Percentiles rank a stretch among this genome's conserved stretches.
Conservation (phyloP, 768 basidiomycete genomes). For the Podaxis sp. region DNA sequence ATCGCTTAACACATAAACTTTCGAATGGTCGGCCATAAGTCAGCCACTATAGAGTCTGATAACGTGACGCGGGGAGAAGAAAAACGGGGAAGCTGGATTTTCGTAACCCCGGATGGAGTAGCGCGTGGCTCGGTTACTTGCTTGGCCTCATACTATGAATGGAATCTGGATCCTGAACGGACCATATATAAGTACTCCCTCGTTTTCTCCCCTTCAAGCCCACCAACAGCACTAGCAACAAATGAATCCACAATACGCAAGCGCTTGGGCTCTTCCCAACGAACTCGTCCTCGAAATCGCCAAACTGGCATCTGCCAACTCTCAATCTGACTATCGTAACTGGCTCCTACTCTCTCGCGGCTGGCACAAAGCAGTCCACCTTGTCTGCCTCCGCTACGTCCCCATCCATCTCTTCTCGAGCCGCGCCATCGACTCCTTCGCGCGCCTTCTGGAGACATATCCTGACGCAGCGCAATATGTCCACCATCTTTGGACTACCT, state of each 20-base stretch:
- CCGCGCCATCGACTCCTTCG: conserved; percentile 3
- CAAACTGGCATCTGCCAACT: conserved; percentile 5
- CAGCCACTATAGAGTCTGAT: not conserved
- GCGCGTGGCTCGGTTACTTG: conserved; percentile 6
- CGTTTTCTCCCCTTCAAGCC: too few relatives aligned
- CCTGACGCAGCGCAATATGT: not conserved
- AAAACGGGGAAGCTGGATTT: conserved; percentile 1
- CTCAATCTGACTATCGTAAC: conserved; percentile 9
- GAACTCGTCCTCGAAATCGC: conserved; percentile 15
- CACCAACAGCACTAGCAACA: not conserved
- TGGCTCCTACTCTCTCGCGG: conserved; percentile 11
- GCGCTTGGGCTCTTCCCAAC: conserved; percentile 14
- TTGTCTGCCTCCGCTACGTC: conserved; percentile 12
- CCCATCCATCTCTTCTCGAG: conserved; percentile 13
- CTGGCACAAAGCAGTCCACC: conserved; percentile 4
- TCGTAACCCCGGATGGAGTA: conserved; percentile 4
- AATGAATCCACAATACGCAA: not conserved
- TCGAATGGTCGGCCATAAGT: not conserved
- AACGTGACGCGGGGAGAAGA: conserved; percentile 1
- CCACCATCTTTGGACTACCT: conserved; percentile 13
- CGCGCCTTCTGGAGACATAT: not conserved
- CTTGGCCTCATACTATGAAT: not conserved
- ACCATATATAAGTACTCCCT: conserved; percentile 6
- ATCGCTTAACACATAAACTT: not conserved
- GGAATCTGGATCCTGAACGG: not conserved